A percentile compares a stretch with the other conserved stretches of the same genome.
Evolutionary conservation across 176 grass and related monocot species (phyloP).

Genomic region (Avena insularis): DNA sequence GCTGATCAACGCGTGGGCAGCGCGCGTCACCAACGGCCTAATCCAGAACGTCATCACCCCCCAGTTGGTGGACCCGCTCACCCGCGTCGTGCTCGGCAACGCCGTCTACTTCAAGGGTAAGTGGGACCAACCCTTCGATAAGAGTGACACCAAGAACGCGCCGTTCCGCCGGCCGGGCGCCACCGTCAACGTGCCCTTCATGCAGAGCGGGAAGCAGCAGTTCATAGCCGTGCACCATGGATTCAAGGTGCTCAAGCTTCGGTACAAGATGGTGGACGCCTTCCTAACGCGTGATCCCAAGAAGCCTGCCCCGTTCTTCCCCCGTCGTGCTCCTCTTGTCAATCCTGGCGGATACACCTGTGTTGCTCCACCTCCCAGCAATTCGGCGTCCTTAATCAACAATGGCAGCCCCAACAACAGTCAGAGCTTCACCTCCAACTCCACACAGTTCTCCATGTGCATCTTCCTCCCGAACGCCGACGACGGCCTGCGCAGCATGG

Average conservation of each 20-base stretch:
- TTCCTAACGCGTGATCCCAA: not conserved
- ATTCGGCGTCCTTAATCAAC: not conserved
- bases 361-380: not conserved
- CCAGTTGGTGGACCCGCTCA: not conserved
- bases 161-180: not conserved
- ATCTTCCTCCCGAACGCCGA: not conserved
- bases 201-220: not conserved
- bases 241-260: not conserved
- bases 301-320: not conserved
- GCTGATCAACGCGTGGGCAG: not conserved
- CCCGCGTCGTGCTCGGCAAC: not conserved
- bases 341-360: not conserved
- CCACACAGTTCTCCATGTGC: not conserved
- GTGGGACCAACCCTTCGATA: not conserved
- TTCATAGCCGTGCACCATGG: not conserved
- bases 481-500: not conserved
- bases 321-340: not conserved
- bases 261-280: not conserved
- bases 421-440: not conserved
- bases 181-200: not conserved
- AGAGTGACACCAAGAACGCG: not conserved
- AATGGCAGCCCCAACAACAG: not conserved
- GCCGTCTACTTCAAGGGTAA: not conserved
- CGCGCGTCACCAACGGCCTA: no score
- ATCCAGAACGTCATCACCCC: not conserved